Conservation (phyloP, 2,329 filamentous ascomycete genomes). For the Colletotrichum neosansevieriae region DNA sequence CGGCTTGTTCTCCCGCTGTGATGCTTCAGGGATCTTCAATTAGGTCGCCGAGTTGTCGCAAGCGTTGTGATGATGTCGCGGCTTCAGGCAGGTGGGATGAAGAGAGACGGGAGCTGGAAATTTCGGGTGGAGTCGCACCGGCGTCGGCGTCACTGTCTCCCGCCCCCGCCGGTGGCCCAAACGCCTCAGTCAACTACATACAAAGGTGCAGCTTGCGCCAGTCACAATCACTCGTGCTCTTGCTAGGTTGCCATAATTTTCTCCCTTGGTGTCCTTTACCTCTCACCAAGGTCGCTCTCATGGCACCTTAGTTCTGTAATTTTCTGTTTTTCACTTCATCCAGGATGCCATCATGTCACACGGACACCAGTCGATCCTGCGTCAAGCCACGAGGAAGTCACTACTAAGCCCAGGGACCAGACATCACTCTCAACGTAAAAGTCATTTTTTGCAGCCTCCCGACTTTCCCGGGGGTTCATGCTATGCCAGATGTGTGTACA, state of each 20-base stretch:
- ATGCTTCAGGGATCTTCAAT: background rate
- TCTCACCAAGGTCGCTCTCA: too few species aligned
- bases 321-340: too few species aligned
- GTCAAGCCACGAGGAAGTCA: background rate
- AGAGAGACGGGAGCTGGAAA: slow-evolving; percentile 35
- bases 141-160: slow-evolving; percentile 32
- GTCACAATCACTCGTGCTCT: too few species aligned
- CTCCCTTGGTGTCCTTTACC: too few species aligned
- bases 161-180: background rate
- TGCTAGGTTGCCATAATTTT: too few species aligned
- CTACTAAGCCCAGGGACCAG: too few species aligned
- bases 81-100: slow-evolving; percentile 22
- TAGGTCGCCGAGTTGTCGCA: background rate
- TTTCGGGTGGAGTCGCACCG: slow-evolving; percentile 32
- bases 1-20: background rate
- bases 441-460: slow-evolving; percentile 33
- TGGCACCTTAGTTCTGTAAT: too few species aligned
- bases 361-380: too few species aligned
- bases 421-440: slow-evolving; percentile 27
- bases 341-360: too few species aligned
- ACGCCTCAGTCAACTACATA: too few species aligned
- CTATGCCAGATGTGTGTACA: slow-evolving; percentile 39
- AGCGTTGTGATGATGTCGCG: background rate
- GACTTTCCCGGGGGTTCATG: background rate
- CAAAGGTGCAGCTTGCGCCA: too few species aligned